These are phyloP conservation scores for Ascodesmis nigricans DNA, from an alignment of 495 filamentous ascomycete species.

Conservation along the genomic window DNA sequence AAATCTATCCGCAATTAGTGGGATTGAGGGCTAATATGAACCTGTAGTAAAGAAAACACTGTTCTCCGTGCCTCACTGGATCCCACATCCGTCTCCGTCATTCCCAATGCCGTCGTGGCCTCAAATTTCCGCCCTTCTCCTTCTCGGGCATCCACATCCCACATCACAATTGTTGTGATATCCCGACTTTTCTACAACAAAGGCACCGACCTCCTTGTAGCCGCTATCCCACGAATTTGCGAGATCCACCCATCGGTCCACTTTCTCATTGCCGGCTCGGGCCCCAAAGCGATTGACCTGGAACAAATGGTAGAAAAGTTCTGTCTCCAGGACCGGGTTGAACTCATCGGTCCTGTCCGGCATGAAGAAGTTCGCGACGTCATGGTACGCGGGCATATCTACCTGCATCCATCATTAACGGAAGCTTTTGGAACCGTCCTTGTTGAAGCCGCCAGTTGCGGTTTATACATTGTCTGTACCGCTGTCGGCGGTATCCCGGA, in stretches of 20 bases:
- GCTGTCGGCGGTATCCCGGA: constrained; percentile 93
- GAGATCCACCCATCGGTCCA: constrained; percentile 75
- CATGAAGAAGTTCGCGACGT: constrained; percentile 95
- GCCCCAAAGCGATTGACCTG: constrained; percentile 88
- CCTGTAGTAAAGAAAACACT: constrained; percentile 92
- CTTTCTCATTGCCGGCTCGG: constrained; percentile 89
- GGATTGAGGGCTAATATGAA: no score
- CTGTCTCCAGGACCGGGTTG: constrained; percentile 82
- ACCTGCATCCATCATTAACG: constrained; percentile 81
- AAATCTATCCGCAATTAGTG: no score
- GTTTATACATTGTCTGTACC: constrained; percentile 87
- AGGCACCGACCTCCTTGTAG: constrained; percentile 83
- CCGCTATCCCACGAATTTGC: constrained; percentile 79
- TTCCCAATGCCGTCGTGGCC: constrained; percentile 90
- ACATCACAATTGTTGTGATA: constrained; percentile 87
- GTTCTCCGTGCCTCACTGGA: constrained; percentile 86
- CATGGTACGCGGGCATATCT: constrained; percentile 95
- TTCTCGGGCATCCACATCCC: constrained; percentile 19
- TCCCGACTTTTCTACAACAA: constrained; percentile 98
- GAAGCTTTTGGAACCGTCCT: constrained; percentile 96
- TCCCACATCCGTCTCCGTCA: constrained; percentile 89
- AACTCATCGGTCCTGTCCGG: constrained; percentile 72
- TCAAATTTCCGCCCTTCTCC: constrained; percentile 65
- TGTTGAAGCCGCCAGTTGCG: constrained; percentile 87
- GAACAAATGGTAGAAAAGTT: constrained; percentile 95